Conservation (phyloP, 148 eudicot species). For the Persicaria maculosa region DNA sequence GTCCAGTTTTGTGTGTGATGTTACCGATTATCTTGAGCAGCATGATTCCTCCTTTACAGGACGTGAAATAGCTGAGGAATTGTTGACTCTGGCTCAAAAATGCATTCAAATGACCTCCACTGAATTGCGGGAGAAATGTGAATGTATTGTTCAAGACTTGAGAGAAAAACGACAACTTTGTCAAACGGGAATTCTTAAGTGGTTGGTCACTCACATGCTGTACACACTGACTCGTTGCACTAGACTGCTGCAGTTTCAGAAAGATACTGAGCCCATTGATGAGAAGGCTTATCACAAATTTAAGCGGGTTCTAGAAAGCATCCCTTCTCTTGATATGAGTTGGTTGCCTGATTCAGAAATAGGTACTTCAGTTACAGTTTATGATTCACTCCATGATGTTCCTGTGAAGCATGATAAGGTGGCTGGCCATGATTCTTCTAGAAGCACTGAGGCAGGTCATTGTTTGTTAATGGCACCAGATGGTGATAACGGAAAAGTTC, state of each 20-base stretch:
- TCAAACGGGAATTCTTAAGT: constrained; percentile 37
- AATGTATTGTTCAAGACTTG: constrained; percentile 50
- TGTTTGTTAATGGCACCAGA: not conserved
- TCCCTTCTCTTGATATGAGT: constrained; percentile 48
- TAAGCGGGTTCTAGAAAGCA: constrained; percentile 41
- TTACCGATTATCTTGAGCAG: constrained; percentile 31
- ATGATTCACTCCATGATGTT: constrained; percentile 12
- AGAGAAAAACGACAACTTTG: constrained; percentile 47
- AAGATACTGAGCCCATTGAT: constrained; percentile 39
- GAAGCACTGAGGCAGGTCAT: not conserved
- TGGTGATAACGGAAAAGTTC: not conserved
- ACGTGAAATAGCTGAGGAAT: constrained; percentile 37
- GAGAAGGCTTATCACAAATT: constrained; percentile 38
- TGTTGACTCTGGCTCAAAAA: constrained; percentile 33
- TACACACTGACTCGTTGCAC: constrained; percentile 65
- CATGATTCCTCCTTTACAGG: constrained; percentile 25
- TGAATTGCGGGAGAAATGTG: constrained; percentile 48
- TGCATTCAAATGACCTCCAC: constrained; percentile 36
- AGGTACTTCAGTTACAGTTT: constrained; percentile 22
- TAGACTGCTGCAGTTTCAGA: constrained; percentile 56
- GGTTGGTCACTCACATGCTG: constrained; percentile 54
- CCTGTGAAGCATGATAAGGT: not conserved
- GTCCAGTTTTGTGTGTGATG: constrained; percentile 36
- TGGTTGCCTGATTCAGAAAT: constrained; percentile 32
- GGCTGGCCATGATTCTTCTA: not conserved